These are phyloP conservation scores for Lepidium didymum DNA, from an alignment of 345 rosid species.

Conservation along the genomic window DNA sequence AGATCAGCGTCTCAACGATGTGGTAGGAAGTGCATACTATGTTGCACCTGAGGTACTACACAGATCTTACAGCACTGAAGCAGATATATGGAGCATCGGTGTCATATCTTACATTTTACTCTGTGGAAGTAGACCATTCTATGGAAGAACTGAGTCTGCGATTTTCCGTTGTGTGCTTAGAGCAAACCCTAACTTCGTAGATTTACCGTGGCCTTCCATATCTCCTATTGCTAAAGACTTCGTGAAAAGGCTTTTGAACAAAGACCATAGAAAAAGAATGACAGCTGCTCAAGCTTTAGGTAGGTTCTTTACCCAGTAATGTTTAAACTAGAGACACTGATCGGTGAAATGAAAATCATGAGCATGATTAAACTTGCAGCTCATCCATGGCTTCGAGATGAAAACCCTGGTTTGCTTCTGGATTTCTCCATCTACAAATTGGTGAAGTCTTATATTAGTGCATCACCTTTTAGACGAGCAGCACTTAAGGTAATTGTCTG, in stretches of 20 bases:
- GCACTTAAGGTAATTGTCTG: slow-evolving; percentile 65
- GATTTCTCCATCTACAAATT: slow-evolving; percentile 77
- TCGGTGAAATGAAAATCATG: slow-evolving; percentile 1
- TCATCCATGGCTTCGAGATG: slow-evolving; percentile 85
- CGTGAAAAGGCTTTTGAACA: slow-evolving; percentile 83
- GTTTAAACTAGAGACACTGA: not conserved
- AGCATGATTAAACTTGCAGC: slow-evolving; percentile 36
- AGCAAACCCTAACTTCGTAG: slow-evolving; percentile 85
- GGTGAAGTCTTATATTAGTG: slow-evolving; percentile 72
- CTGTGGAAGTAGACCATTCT: slow-evolving; percentile 97
- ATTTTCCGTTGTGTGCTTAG: slow-evolving; percentile 92
- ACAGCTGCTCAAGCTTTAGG: slow-evolving; percentile 92
- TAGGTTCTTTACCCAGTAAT: slow-evolving; percentile 28
- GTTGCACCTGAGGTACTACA: slow-evolving; percentile 99
- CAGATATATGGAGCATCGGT: slow-evolving; percentile 97
- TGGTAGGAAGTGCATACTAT: slow-evolving; percentile 98
- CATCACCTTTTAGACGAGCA: slow-evolving; percentile 72
- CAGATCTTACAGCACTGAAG: slow-evolving; percentile 87
- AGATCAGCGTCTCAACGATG: slow-evolving; percentile 94
- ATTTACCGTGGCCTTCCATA: slow-evolving; percentile 87
- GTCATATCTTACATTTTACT: slow-evolving; percentile 86
- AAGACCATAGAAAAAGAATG: slow-evolving; percentile 97
- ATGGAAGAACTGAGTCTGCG: slow-evolving; percentile 94
- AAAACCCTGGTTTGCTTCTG: slow-evolving; percentile 48
- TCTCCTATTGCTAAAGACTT: slow-evolving; percentile 86